Evolutionary conservation across 768 basidiomycete genomes (phyloP).

Genomic region (Phanerochaete carnosa): DNA sequence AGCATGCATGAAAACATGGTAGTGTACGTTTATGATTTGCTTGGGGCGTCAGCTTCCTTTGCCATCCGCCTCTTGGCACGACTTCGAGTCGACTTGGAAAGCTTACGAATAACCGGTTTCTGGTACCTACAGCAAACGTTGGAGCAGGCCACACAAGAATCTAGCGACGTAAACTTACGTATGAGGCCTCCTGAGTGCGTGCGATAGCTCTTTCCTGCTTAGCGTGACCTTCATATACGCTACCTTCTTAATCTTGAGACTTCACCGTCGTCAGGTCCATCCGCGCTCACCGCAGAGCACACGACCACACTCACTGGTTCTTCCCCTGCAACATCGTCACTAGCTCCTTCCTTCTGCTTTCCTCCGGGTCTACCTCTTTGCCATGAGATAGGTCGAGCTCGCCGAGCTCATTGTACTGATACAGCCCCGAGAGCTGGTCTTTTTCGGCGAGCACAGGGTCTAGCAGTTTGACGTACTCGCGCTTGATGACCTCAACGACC

Average conservation of each 20-base stretch:
- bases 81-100: constrained; percentile 56
- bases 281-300: not conserved
- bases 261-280: not conserved
- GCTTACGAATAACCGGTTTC: constrained; percentile 44
- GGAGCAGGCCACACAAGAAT: not conserved
- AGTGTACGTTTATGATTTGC: too few species aligned
- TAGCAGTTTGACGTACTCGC: constrained; percentile 64
- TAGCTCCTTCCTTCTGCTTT: constrained; percentile 18
- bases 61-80: constrained; percentile 45
- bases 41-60: constrained; percentile 27
- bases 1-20: too few species aligned
- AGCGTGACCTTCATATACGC: constrained; percentile 74
- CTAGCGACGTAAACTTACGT: not conserved
- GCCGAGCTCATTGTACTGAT: constrained; percentile 76
- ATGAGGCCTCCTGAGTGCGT: not conserved
- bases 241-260: constrained; percentile 35
- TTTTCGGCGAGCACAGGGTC: constrained; percentile 38
- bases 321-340: constrained; percentile 49
- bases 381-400: constrained; percentile 44
- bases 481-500: constrained; percentile 81
- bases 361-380: constrained; percentile 29
- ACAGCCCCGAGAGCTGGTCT: constrained; percentile 45
- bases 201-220: constrained; percentile 37
- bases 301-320: constrained; percentile 53
- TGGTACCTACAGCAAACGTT: constrained; percentile 46